Base-by-base conservation (phyloP, 164 flowering plant genomes). In the Nymphaea thermarum region DNA sequence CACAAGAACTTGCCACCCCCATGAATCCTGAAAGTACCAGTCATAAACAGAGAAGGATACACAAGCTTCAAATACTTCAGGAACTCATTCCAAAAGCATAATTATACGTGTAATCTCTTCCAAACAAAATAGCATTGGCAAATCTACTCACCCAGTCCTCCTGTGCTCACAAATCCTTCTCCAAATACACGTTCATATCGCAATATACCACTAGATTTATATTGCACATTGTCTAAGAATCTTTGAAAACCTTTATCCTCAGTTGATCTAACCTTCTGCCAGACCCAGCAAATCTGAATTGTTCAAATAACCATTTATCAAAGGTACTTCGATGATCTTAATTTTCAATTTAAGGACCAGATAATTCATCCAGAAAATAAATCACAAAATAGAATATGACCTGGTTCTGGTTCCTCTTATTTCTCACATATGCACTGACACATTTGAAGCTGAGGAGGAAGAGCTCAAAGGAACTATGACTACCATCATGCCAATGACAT, bases 121-220 rank as follows among this genome's bases (percentile, higher is more conserved):
- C 17, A 69, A 51, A 69, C 6, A 11, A 10, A 55, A 18, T 7
- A 10, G 18, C 43, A 60, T 7, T 1, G 7, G 41, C 42, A 14
- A 45, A 43, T 25, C 3, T 55, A 43, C 81, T 63, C 73, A 78
- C 81, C 97, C 53, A 88, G 65, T 59, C 99, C 99, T 72, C 99
- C 98, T 5, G 99, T 88, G 88, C 99, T 92, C 63, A 95, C 98
- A 80, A 67, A 95, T 17, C 98, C 99, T 66, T 79, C 71, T 67
- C 99, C 99, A 80, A 91, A 95, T 55, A 90, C 93, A 18, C 91
- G 94, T 73, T 95, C 99, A 79, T 92, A 95, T 25, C 97, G 93
- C 63, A 92, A 74, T 72, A 95, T 95, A 68, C 98, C 93, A 79
- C 64, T 84, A 55, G 75, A 71, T 64, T 86, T 88, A 43, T 95